Base-by-base conservation (phyloP, 176 grass and related monocot genomes). In the Musa beccarii region DNA sequence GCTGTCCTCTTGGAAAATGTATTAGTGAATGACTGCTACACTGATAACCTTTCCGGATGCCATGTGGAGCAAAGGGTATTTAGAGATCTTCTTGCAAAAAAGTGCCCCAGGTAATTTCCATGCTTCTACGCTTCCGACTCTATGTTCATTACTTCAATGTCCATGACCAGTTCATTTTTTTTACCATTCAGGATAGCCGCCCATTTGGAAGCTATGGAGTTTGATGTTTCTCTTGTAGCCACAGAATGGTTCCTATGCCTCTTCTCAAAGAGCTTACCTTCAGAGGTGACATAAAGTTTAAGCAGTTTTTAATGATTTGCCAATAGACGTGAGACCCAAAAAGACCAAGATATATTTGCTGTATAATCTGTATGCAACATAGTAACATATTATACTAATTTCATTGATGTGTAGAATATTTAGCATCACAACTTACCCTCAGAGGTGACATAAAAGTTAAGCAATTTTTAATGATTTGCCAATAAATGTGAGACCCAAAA, bases 41-140 rank as follows among this genome's bases (percentile, higher is more conserved):
- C 82, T 22, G 95, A 94, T 77, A 99, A 89, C 71, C 90, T 99
- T 75, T 92, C 95, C 73, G 91, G 95, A 64, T 99, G 90, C 70
- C 95, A 99, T 87, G 95, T 99, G n/a, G 90, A 99, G 66, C 95
- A 99, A 75, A 84, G 95, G 59, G 95, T 99, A 61, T 94, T 99
- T 81, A 99, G 88, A 80, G 90, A 99, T 81, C 83, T 99, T 21
- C 90, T 99, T 23, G 72, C 95, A 12, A 99, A 99, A 84, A 99
- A 99, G 53, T 94, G 95, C 49, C 95, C 95, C 63, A 92, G 85
- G 95, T 99, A 29, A 20, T 1, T 52, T 28, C 29, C 59, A 51
- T 77, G 53, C 71, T 24, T 49, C 26, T 34, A 15, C 53, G 29
- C 43, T 73, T 55, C 24, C 34, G 16, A 14, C 12, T 71, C 21